Conservation (phyloP, 1,139 yeast genomes). For the Geotrichum bryndzae region DNA sequence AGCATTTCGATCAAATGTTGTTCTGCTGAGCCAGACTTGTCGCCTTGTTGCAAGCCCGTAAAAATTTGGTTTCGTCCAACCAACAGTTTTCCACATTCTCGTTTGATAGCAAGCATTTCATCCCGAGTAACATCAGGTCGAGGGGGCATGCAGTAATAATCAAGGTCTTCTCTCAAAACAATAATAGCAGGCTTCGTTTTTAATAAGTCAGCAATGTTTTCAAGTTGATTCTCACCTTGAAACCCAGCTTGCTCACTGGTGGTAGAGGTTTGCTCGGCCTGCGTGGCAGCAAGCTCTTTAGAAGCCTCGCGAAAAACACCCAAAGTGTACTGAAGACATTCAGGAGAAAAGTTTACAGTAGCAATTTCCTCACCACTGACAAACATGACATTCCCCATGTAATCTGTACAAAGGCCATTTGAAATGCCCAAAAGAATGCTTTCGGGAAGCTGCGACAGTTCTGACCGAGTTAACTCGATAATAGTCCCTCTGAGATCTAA, state of each 20-base stretch:
- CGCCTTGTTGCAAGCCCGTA: slow-evolving; percentile 49
- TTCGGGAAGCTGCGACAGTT: slow-evolving; percentile 87
- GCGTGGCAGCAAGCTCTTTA: slow-evolving; percentile 53
- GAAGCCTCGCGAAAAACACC: slow-evolving; percentile 55
- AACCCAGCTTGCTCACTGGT: not conserved
- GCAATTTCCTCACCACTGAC: slow-evolving; percentile 45
- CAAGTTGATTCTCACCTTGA: slow-evolving; percentile 1
- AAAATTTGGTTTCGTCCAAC: slow-evolving; percentile 54
- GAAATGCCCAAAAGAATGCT: slow-evolving; percentile 84
- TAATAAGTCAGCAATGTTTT: slow-evolving; percentile 50
- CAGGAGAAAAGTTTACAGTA: slow-evolving; percentile 65
- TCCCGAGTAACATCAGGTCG: slow-evolving; percentile 26
- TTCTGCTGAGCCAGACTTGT: slow-evolving; percentile 78
- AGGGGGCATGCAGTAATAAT: slow-evolving; percentile 86
- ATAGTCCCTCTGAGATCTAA: slow-evolving; percentile 58
- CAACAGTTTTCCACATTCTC: slow-evolving; percentile 55
- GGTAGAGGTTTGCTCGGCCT: not conserved
- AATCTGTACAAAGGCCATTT: slow-evolving; percentile 61
- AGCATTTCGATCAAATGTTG: slow-evolving; percentile 93
- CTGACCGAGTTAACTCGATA: slow-evolving; percentile 76
- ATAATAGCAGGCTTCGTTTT: slow-evolving; percentile 85
- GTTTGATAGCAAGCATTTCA: slow-evolving; percentile 56
- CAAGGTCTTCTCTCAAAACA: slow-evolving; percentile 89
- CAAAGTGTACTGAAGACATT: slow-evolving; percentile 77
- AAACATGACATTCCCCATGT: slow-evolving; percentile 84